Evolutionary conservation across 2,329 filamentous ascomycete genomes (phyloP).

Genomic region (Fonsecaea monophora): DNA sequence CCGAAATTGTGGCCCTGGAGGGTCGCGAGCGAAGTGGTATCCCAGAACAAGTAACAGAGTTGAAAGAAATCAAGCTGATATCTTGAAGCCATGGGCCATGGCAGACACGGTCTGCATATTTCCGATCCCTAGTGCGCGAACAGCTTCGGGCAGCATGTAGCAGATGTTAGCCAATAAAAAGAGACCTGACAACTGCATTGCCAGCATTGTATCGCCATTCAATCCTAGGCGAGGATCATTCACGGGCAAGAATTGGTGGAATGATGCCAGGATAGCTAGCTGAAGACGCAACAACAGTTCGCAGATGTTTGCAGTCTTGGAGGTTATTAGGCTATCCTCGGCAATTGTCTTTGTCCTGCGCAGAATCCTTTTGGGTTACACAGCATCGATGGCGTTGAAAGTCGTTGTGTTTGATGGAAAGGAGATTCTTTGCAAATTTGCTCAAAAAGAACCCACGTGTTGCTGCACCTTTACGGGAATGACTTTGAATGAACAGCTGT

Average conservation of each 20-base stretch:
- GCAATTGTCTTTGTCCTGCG: neutral
- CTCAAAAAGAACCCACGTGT: neutral
- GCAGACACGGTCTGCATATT: neutral
- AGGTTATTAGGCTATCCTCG: conserved; percentile 3
- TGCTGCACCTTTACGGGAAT: neutral
- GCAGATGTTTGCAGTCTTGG: neutral
- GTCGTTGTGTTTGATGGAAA: neutral
- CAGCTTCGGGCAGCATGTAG: conserved; percentile 5
- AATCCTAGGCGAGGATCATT: neutral
- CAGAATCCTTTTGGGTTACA: neutral
- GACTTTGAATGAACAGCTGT: neutral
- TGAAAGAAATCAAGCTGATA: conserved; percentile 3
- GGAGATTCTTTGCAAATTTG: neutral
- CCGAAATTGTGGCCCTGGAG: neutral
- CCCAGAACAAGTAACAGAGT: neutral
- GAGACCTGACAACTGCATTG: neutral
- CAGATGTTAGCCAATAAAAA: neutral
- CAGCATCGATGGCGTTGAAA: neutral
- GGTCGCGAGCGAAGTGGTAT: neutral
- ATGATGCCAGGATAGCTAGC: neutral
- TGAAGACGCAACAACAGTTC: neutral
- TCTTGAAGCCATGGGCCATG: neutral
- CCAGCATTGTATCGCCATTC: neutral
- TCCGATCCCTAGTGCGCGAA: neutral
- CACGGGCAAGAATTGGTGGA: conserved; percentile 2